Conservation (phyloP, 1,139 yeast genomes). For the Blastobotrys illinoisensis region DNA sequence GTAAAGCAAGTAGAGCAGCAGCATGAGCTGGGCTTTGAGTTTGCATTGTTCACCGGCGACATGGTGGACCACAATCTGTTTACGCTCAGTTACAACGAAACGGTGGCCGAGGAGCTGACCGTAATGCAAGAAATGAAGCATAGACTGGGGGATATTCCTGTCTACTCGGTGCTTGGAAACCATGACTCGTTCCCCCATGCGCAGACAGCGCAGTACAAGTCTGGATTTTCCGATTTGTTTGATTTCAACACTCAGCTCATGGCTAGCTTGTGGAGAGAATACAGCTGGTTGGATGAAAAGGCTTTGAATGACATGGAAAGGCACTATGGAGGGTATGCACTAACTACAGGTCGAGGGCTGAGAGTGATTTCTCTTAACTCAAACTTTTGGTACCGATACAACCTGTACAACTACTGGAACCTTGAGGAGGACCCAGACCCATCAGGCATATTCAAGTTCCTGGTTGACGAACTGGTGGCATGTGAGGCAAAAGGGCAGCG, state of each 20-base stretch:
- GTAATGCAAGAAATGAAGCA: constrained; percentile 51
- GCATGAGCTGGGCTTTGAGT: constrained; percentile 42
- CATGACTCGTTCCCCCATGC: constrained; percentile 73
- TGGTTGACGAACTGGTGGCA: constrained; percentile 54
- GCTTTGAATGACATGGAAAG: constrained; percentile 27
- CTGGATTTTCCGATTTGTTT: constrained; percentile 46
- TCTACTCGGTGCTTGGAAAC: constrained; percentile 64
- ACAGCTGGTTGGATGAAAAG: constrained; percentile 28
- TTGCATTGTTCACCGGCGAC: constrained; percentile 62
- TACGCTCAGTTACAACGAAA: constrained; percentile 41
- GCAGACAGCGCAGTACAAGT: constrained; percentile 53
- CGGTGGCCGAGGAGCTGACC: constrained; percentile 49
- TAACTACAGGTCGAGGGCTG: constrained; percentile 50
- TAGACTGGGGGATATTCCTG: constrained; percentile 49
- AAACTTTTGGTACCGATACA: constrained; percentile 59
- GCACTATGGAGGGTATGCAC: constrained; percentile 62
- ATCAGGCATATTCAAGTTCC: constrained; percentile 59
- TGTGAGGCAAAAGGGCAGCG: constrained; percentile 53
- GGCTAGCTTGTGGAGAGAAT: constrained; percentile 49
- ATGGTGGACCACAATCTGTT: constrained; percentile 53
- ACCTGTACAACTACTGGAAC: constrained; percentile 58
- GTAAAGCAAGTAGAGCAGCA: constrained; percentile 35
- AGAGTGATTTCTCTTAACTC: constrained; percentile 62
- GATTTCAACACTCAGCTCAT: constrained; percentile 57
- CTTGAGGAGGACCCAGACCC: constrained; percentile 50